Evolutionary conservation across 2,329 filamentous ascomycete genomes (phyloP), one percentile per base, ranked within the genome.

Genomic region (Alternaria consortialis): DNA sequence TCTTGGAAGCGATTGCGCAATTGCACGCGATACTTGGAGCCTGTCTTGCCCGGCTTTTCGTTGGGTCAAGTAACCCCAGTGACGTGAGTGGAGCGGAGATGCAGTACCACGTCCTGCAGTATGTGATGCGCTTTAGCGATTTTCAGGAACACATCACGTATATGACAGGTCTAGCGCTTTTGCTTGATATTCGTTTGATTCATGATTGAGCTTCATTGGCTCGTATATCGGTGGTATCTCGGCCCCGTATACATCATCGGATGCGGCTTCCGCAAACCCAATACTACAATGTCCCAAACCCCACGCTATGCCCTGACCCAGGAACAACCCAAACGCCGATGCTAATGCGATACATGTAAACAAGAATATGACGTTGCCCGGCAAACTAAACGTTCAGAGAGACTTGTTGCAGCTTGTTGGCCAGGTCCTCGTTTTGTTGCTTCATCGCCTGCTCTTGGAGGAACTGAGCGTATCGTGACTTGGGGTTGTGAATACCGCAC

Each of bases 401-500:
- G 36, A 75, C 68, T 48, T 74, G 65, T 78, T 75, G 61, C 60
- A 77, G 56, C 39, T 71, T 72, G 56, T 68, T 71, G 62, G 65
- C 70, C 58, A 77, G 62, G 23, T 70, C 73, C 47, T 76, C 73
- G 29, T 76, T 83, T 64, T 56, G 80, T 69, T 36, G 79, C 83
- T 92, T 90, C 74, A 85, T 82, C 77, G 93, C 90, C 80, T 91
- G 87, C 63, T 93, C 88, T 72, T 86, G 85, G 57, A 97, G 82
- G 80, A 91, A 97, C 81, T 94, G 89, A 11, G 93, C 91, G 75
- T 98, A 99, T 70, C 93, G 90, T 60, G 92, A 97, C 80, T 94
- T 90, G 81, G 95, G 96, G 85, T 98, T 98, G 87, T 99, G 95
- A 76, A 99, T 98, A 48, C 95, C 95, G 80, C 95, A 99, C 84